Conservation (phyloP, 129 eudicot genomes). For the Gnaphalium uliginosum region DNA sequence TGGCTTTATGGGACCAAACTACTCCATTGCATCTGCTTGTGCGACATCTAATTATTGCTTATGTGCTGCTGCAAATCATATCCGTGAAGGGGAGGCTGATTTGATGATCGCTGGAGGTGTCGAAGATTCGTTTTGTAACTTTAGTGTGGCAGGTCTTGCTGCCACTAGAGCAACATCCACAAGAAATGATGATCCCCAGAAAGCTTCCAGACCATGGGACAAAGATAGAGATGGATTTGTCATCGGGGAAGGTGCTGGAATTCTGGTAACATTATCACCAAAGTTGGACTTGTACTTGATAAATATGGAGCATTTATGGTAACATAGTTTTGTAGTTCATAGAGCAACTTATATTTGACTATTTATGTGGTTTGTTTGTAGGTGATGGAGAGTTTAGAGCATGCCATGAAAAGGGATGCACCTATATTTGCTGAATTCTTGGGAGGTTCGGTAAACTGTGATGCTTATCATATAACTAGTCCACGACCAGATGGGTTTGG, state of each 20-base stretch:
- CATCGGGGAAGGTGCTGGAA: background rate
- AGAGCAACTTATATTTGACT: too few relatives aligned
- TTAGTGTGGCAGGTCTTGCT: background rate
- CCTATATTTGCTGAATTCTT: background rate
- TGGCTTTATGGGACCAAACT: background rate
- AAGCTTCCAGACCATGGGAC: background rate
- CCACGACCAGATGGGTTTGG: background rate
- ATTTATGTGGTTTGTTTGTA: background rate
- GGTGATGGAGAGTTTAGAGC: background rate
- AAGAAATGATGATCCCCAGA: background rate
- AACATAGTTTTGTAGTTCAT: background rate
- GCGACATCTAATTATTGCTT: background rate
- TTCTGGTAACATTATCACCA: background rate
- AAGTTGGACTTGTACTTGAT: too few relatives aligned
- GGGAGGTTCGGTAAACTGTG: background rate
- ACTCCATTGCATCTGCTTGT: background rate
- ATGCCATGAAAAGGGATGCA: background rate
- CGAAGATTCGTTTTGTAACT: background rate
- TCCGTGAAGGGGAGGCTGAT: background rate
- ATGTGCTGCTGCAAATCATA: background rate
- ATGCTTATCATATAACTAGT: background rate
- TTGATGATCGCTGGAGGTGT: background rate
- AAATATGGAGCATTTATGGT: background rate
- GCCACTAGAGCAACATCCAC: background rate
- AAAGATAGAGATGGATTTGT: background rate